Conservation (phyloP, 2,329 filamentous ascomycete genomes). For the Alternaria sp. region DNA sequence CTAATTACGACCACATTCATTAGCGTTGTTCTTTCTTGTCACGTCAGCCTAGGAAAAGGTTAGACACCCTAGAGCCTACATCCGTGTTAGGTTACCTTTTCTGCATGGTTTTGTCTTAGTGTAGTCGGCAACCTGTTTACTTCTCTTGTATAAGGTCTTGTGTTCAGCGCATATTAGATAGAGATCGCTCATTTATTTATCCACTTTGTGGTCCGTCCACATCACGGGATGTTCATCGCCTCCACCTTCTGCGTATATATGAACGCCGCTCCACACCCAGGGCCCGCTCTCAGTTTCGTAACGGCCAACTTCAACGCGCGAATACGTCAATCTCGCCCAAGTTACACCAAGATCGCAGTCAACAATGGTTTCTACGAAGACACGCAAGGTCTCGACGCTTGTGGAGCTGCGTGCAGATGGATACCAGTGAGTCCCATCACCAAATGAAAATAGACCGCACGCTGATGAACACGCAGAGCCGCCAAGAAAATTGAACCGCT, state of each 20-base stretch:
- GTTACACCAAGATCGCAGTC: background rate
- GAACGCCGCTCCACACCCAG: too few relatives aligned
- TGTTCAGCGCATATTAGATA: too few relatives aligned
- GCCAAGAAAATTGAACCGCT: background rate
- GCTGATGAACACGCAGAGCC: background rate
- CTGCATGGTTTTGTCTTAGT: too few relatives aligned
- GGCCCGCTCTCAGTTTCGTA: too few relatives aligned
- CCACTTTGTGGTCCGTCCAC: background rate
- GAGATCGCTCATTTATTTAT: background rate
- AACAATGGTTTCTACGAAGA: background rate
- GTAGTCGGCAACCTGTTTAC: too few relatives aligned
- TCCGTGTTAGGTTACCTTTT: too few relatives aligned
- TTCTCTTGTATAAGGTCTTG: too few relatives aligned
- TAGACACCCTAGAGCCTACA: too few relatives aligned
- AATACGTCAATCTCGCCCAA: background rate
- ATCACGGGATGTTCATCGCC: too few relatives aligned
- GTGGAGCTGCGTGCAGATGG: background rate
- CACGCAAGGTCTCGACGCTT: background rate
- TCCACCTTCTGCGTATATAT: too few relatives aligned
- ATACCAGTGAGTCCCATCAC: background rate
- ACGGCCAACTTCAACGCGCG: background rate
- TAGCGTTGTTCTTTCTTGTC: background rate
- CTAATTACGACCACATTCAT: background rate
- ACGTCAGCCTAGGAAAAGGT: background rate
- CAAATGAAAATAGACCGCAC: too few relatives aligned